Evolutionary conservation across 305 asterid species (phyloP).

Genomic region (Fraxinus platypoda): DNA sequence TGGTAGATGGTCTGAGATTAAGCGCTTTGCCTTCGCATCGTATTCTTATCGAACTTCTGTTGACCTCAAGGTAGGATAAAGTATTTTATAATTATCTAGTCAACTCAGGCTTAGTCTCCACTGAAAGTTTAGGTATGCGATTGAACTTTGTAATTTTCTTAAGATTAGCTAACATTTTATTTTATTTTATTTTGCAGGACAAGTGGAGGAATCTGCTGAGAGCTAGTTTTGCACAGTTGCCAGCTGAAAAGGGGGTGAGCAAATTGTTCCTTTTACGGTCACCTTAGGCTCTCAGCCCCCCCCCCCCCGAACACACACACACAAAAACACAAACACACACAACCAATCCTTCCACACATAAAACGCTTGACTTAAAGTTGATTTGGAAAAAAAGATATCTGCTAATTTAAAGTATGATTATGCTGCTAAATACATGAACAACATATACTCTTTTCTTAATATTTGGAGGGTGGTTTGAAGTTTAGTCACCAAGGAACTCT

Average conservation of each 20-base stretch:
- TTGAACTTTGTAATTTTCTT: not conserved
- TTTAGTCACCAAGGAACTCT: not conserved
- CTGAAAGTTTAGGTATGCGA: not conserved
- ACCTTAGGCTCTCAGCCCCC: not conserved
- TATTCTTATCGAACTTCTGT: constrained; percentile 92
- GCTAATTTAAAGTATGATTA: not conserved
- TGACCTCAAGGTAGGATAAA: constrained; percentile 74
- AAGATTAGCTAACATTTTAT: constrained; percentile 17
- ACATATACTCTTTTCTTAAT: not conserved
- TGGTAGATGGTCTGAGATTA: constrained; percentile 95
- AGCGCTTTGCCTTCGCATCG: constrained; percentile 76
- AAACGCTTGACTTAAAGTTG: not conserved
- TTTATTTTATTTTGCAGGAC: constrained; percentile 58
- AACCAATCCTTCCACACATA: not conserved
- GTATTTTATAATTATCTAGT: constrained; percentile 11
- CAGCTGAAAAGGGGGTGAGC: constrained; percentile 77
- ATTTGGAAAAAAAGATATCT: constrained; percentile 5
- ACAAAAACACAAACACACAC: not conserved
- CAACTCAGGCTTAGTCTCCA: not conserved
- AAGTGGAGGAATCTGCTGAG: constrained; percentile 95
- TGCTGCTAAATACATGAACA: not conserved
- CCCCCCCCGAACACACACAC: not conserved
- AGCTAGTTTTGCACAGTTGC: constrained; percentile 75
- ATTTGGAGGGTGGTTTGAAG: not conserved
- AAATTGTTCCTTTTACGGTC: constrained; percentile 13